Base-by-base conservation (phyloP, 495 filamentous ascomycete genomes). In the Penicillium psychrofluorescens region DNA sequence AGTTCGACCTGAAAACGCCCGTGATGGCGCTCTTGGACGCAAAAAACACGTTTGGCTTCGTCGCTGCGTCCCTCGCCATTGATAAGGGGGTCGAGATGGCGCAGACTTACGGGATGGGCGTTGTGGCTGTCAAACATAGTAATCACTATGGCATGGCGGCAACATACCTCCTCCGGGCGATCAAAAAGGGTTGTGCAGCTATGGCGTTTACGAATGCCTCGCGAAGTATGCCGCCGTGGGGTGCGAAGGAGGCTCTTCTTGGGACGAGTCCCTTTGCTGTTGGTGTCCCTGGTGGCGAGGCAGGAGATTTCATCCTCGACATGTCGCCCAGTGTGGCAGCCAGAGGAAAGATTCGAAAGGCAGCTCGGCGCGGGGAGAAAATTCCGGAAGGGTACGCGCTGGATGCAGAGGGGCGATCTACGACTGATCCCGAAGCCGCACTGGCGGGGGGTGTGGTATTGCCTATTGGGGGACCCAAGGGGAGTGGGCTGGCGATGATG, bases 381-480 rank as follows among this genome's bases (percentile, higher is more conserved):
- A 65, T 65, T 35, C 62, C 59, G 0, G 43, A 44, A 2, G 62
- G 57, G 3, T 65, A 49, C 47, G 59, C 59, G 9, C 33, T 65
- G 4, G 62, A 65, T 48, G 44, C 35, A 6, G 48, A 57, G 10
- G 59, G 62, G 1, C 38, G 46, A 7, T 35, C 48, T 7, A 63
- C 62, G 2, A 57, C 54, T 7, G 57, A 63, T 37, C 49, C 57
- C 8, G 36, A 48, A 0, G 51, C 40, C 8, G 59, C 62, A 2
- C 35, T 65, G 29, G 22, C 22, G 3, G 48, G 51, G 8, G 55
- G 49, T 2, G 45, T 46, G n/a, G 50, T 63, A 46, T 37, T 47
- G 7, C 62, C 60, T 2, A 65, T 65, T 15, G 62, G 62, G 6
- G 62, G 62, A 1, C 58, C 62, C 4, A 54, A 63, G 50, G 62